Evolutionary conservation across 2,329 filamentous ascomycete genomes (phyloP), one percentile per base, ranked within the genome.

Genomic region (Sordariomycetes sp.): DNA sequence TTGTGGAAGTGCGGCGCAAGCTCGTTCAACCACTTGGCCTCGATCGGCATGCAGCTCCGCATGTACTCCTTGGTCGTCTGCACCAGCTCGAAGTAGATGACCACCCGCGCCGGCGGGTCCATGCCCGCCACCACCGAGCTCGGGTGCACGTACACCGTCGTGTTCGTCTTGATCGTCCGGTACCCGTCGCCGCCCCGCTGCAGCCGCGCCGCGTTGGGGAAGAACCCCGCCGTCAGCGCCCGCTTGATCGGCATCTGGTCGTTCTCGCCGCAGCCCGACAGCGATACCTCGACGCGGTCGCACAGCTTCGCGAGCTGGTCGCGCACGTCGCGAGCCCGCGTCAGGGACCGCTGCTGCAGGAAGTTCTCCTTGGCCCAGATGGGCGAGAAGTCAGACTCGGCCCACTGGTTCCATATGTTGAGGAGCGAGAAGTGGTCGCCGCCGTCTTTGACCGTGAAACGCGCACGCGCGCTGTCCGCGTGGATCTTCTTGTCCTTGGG

Each of bases 401-500:
- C 89, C 88, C 91, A 99, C 70, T 96, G 89, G 65, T 94, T 93
- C 85, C 87, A 99, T 65, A 99, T 87, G 67, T 96, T 96, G 54
- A 97, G 82, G 1, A 96, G 81, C 0, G 90, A 91, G 5, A 94
- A 70, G 65, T 96, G 89, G 68, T 99, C 94, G 50, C 94, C 94
- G 53, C 59, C 59, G 20, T 68, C 91, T 65, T 90, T 90, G 68
- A 93, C 78, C 0, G 90, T 96, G 72, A 97, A 97, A 1, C 93
- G 84, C 40, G 88, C 87, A 16, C 91, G 85, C 0, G 94, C 94
- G 61, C 88, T 90, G 70, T 99, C 93, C 14, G 94, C 94, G 67
- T 97, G 90, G 32, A 97, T 87, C 70, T 96, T 96, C 77, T 97
- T 97, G 74, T 99, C 92, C 69, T 97, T 96, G 22, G 94, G 92